phyloP scores from a whole-genome alignment of 805 yeast species.

The Nakazawaea sp. region DNA sequence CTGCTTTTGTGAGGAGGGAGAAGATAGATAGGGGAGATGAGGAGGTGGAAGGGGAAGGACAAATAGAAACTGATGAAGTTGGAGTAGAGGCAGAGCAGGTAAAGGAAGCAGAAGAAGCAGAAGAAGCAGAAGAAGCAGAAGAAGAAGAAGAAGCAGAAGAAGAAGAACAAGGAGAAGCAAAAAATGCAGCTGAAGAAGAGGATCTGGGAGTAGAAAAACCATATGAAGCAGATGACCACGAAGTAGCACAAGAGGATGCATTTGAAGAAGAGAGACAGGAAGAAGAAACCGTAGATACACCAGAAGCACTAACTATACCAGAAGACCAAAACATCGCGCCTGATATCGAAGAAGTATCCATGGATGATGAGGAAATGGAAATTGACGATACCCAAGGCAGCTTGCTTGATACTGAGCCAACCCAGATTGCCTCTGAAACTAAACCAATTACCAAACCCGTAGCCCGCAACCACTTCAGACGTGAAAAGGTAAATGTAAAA shows the following conservation, averaged over 20 bases:
- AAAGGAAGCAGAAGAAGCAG: background rate
- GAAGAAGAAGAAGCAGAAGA: constrained; percentile 1
- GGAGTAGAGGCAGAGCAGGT: background rate
- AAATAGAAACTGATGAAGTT: constrained; percentile 5
- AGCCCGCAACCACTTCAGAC: no score
- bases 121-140: background rate
- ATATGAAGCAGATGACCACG: background rate
- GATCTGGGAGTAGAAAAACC: no score
- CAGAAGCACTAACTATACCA: no score
- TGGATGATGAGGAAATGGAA: background rate
- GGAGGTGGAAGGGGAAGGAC: background rate
- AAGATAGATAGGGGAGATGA: background rate
- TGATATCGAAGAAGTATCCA: background rate
- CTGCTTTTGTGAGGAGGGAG: constrained; percentile 22
- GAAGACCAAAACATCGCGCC: no score
- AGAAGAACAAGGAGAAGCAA: background rate
- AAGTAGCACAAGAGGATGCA: background rate
- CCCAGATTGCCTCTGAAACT: background rate
- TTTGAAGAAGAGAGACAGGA: constrained; percentile 10
- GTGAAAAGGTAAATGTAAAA: constrained; percentile 33
- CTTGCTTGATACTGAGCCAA: background rate
- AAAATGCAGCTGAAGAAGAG: background rate
- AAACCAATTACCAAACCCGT: background rate
- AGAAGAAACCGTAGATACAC: background rate
- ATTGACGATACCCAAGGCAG: background rate